These are phyloP conservation scores for Stipa capillata DNA, from an alignment of 176 grass and related monocot genomes.

Conservation along the genomic window DNA sequence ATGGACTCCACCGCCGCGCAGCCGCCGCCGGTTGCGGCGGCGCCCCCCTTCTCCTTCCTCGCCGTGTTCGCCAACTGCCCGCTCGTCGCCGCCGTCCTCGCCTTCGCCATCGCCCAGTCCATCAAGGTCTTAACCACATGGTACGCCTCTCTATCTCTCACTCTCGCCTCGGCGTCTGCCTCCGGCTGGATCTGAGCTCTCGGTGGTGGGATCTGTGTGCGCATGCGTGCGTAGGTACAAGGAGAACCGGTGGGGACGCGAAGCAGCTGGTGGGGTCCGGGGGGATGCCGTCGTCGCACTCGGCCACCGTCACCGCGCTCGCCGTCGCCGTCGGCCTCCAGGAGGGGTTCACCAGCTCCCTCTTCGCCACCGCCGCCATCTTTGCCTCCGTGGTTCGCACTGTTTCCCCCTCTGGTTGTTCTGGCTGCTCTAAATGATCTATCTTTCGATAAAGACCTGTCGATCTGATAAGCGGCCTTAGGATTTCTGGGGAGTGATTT, in stretches of 20 bases:
- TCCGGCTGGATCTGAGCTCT: conserved; percentile 21
- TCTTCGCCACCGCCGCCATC: conserved; percentile 70
- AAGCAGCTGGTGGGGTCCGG: conserved; percentile 79
- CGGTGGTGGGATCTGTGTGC: background rate
- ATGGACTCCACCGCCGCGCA: no score
- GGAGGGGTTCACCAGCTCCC: conserved; percentile 57
- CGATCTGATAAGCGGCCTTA: conserved; percentile 3
- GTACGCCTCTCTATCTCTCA: conserved; percentile 14
- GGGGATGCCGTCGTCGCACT: conserved; percentile 91
- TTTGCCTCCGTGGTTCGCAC: conserved; percentile 69
- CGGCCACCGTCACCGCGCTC: conserved; percentile 70
- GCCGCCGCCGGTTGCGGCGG: background rate
- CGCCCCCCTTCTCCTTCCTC: conserved; percentile 61
- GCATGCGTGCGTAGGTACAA: conserved; percentile 59
- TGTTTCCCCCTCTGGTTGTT: background rate
- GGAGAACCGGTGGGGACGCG: conserved; percentile 88
- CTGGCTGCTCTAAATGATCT: background rate
- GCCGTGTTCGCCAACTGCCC: conserved; percentile 60
- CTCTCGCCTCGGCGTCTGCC: background rate
- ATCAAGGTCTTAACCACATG: conserved; percentile 92
- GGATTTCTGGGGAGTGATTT: background rate
- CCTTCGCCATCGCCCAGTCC: conserved; percentile 66
- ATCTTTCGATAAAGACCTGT: background rate
- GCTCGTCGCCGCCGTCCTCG: conserved; percentile 55
- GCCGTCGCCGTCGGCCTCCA: conserved; percentile 56